Conservation (phyloP, 306 rosid genomes). For the Quercus aquifolioides region DNA sequence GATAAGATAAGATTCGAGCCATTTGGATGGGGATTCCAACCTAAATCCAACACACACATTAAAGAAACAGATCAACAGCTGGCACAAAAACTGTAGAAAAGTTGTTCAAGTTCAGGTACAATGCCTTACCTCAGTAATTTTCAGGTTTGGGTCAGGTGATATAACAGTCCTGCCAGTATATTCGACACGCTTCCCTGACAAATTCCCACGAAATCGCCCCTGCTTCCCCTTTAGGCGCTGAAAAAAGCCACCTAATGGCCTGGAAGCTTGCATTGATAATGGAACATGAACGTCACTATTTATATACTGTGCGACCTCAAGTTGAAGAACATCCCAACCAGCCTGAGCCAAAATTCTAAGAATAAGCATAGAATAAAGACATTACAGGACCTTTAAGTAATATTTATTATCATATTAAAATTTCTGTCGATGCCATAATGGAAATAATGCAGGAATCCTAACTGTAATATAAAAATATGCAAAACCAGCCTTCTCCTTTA, state of each 20-base stretch:
- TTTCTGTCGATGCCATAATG: background rate
- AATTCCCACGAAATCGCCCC: constrained; percentile 90
- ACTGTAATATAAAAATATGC: background rate
- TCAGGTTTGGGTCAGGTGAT: constrained; percentile 95
- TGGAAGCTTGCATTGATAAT: constrained; percentile 34
- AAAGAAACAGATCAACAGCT: constrained; percentile 8
- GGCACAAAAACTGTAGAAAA: background rate
- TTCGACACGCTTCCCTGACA: constrained; percentile 93
- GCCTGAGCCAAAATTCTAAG: constrained; percentile 43
- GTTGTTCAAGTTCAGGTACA: constrained; percentile 7
- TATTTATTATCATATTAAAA: background rate
- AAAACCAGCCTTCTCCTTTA: background rate
- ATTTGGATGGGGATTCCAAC: constrained; percentile 91
- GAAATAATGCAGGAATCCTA: background rate
- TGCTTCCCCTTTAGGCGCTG: constrained; percentile 96
- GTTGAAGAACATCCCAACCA: constrained; percentile 66
- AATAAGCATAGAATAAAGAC: constrained; percentile 24
- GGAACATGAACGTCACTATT: constrained; percentile 80
- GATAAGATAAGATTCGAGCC: constrained; percentile 84
- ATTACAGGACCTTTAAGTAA: background rate
- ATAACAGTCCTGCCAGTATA: constrained; percentile 93
- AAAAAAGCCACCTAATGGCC: constrained; percentile 65
- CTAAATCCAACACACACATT: constrained; percentile 40
- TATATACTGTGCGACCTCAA: constrained; percentile 73
- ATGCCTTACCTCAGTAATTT: constrained; percentile 76